Evolutionary conservation across 2,329 filamentous ascomycete genomes (phyloP).

Genomic region (Fusarium subglutinans): DNA sequence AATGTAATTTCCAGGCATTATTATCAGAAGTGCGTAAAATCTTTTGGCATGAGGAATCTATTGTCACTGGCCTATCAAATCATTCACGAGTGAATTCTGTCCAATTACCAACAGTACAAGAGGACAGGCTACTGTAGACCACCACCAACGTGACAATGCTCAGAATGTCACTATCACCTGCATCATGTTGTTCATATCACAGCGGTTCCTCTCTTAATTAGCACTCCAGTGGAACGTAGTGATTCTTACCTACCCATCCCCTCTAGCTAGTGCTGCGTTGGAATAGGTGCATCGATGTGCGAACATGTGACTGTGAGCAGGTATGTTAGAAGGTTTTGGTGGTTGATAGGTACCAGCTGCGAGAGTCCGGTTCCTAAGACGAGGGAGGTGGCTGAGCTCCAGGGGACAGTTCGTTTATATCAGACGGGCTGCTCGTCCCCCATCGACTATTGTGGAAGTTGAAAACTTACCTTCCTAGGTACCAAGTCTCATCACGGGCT

Average conservation of each 20-base stretch:
- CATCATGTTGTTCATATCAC: conserved; percentile 20
- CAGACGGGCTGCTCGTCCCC: background rate
- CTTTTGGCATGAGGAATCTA: background rate
- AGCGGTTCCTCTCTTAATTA: conserved; percentile 9
- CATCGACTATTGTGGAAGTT: background rate
- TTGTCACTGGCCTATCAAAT: conserved; percentile 7
- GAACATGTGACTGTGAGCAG: conserved; percentile 32
- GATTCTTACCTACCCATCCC: background rate
- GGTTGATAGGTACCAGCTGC: background rate
- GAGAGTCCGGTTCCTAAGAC: background rate
- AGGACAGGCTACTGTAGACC: background rate
- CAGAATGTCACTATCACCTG: conserved; percentile 11
- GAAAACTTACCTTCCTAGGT: background rate
- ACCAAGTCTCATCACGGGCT: background rate
- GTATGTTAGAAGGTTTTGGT: background rate
- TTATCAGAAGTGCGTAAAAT: conserved; percentile 1
- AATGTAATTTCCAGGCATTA: background rate
- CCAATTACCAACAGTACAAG: background rate
- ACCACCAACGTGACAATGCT: conserved; percentile 4
- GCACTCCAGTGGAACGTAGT: background rate
- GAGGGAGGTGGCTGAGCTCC: background rate
- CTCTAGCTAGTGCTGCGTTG: background rate
- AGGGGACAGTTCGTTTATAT: background rate
- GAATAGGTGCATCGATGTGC: conserved; percentile 13
- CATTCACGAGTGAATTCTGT: background rate